Evolutionary conservation across 805 yeast species (phyloP).

Genomic region (Ogataea trehalophila): DNA sequence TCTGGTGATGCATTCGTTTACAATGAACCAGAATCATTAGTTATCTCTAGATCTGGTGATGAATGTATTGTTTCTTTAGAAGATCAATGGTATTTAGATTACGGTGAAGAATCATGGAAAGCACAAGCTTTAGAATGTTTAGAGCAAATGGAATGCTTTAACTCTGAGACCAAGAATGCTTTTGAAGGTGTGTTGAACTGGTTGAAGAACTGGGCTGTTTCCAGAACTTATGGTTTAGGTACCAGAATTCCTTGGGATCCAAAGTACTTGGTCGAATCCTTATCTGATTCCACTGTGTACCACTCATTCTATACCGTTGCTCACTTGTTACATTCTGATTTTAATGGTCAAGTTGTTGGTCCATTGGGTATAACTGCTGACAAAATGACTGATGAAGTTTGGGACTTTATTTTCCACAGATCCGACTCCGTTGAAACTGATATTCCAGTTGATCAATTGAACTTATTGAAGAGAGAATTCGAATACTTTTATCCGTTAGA

Average conservation of each 20-base stretch:
- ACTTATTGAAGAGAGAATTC: constrained; percentile 83
- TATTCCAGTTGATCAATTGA: constrained; percentile 64
- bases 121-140: constrained; percentile 75
- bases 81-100: constrained; percentile 97
- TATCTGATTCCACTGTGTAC: constrained; percentile 93
- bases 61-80: constrained; percentile 94
- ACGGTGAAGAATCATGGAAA: constrained; percentile 94
- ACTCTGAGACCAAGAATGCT: constrained; percentile 81
- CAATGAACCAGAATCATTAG: constrained; percentile 89
- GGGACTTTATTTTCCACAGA: constrained; percentile 83
- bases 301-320: constrained; percentile 91
- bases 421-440: constrained; percentile 50
- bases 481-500: constrained; percentile 97
- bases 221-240: constrained; percentile 95
- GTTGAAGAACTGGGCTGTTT: constrained; percentile 98
- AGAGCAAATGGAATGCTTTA: constrained; percentile 67
- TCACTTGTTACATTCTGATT: constrained; percentile 81
- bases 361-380: constrained; percentile 70
- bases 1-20: constrained; percentile 80
- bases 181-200: constrained; percentile 93
- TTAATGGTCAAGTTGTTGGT: constrained; percentile 74
- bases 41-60: constrained; percentile 93
- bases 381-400: constrained; percentile 88
- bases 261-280: constrained; percentile 85
- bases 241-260: constrained; percentile 96